A percentile compares a stretch with the other conserved stretches of the same genome.
These are phyloP conservation scores for Populus deltoides DNA, from an alignment of 345 rosid genomes.

Conservation along the genomic window DNA sequence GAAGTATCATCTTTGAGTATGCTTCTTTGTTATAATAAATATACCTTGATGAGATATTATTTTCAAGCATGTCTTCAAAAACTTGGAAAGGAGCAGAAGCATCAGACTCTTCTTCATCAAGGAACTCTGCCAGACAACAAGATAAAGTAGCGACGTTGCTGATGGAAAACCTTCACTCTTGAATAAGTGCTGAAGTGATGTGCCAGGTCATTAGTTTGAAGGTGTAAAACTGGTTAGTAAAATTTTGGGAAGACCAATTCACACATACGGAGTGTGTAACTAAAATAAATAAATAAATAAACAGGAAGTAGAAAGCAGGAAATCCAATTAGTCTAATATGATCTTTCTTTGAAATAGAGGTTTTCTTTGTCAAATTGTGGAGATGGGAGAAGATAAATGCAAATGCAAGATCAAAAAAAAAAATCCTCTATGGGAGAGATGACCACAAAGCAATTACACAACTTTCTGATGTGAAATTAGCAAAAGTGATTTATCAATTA, in stretches of 20 bases:
- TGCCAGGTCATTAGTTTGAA: neutral
- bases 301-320: neutral
- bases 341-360: neutral
- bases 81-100: constrained; percentile 53
- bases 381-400: neutral
- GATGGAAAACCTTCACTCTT: neutral
- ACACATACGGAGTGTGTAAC: too few relatives aligned
- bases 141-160: neutral
- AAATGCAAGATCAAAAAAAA: neutral
- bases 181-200: neutral
- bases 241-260: neutral
- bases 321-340: neutral
- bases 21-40: neutral
- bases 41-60: constrained; percentile 86
- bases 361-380: neutral
- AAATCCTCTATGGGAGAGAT: neutral
- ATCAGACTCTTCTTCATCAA: constrained; percentile 56
- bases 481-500: neutral
- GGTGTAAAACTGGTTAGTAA: neutral
- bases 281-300: neutral
- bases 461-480: neutral
- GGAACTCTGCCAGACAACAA: constrained; percentile 43
- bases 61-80: constrained; percentile 70
- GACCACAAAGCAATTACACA: neutral
- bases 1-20: neutral